A percentile compares a stretch with the other conserved stretches of the same genome.
These are phyloP conservation scores for Capsella rubella DNA, from an alignment of 441 rosid genomes.

Conservation along the genomic window DNA sequence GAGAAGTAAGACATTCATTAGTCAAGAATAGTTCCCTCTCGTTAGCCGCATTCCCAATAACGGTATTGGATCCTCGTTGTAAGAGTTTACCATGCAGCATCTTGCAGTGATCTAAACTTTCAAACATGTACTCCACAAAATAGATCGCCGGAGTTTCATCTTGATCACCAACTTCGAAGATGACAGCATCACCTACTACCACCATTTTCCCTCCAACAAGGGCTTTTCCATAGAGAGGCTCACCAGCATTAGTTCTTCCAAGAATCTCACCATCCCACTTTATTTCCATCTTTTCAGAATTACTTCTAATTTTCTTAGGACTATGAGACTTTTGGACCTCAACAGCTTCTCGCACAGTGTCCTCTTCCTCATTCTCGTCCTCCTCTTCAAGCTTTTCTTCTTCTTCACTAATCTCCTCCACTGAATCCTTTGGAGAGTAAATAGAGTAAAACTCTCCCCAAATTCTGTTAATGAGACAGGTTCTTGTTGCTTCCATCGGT, in stretches of 20 bases:
- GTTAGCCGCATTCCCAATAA: constrained; percentile 72
- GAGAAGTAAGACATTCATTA: constrained; percentile 59
- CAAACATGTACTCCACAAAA: constrained; percentile 83
- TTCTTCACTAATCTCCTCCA: constrained; percentile 50
- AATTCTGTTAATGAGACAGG: constrained; percentile 72
- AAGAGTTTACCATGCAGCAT: constrained; percentile 78
- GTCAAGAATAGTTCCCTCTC: constrained; percentile 81
- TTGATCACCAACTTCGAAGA: constrained; percentile 52
- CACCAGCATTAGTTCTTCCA: constrained; percentile 56
- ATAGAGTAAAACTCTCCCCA: constrained; percentile 90
- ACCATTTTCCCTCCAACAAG: constrained; percentile 57
- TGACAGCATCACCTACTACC: constrained; percentile 61
- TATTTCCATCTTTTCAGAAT: constrained; percentile 46
- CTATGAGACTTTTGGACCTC: constrained; percentile 46
- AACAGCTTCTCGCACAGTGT: constrained; percentile 29
- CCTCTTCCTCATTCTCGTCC: constrained; percentile 10
- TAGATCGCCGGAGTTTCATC: constrained; percentile 58
- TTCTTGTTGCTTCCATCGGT: constrained; percentile 86
- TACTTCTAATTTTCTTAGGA: constrained; percentile 42
- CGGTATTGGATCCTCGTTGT: constrained; percentile 65
- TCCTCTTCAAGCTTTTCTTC: constrained; percentile 47
- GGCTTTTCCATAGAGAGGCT: constrained; percentile 62
- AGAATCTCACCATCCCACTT: constrained; percentile 64
- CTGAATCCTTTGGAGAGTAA: constrained; percentile 63
- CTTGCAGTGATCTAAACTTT: constrained; percentile 58